phyloP scores from a whole-genome alignment of 75 land plant species.

The Adiantum capillusveneris region DNA sequence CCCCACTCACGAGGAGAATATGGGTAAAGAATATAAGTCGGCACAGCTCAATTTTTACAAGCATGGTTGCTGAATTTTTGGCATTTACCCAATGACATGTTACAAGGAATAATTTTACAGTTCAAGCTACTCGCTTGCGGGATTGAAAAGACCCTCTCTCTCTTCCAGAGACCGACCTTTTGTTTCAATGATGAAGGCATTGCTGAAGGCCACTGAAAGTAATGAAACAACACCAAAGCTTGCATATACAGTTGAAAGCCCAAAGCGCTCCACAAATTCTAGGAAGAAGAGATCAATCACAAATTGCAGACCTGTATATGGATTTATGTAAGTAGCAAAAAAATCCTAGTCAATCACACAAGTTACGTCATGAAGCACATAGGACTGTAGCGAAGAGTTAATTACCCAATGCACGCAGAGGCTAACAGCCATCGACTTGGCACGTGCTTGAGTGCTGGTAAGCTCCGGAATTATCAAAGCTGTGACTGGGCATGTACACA shows the following conservation, averaged over 20 bases:
- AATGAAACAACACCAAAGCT: conserved; percentile 73
- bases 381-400: no score
- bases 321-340: no score
- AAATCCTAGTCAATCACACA: no score
- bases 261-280: conserved; percentile 62
- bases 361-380: no score
- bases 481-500: conserved; percentile 83
- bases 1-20: no score
- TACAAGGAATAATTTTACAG: no score
- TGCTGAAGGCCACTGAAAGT: conserved; percentile 48
- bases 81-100: no score
- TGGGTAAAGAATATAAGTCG: no score
- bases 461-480: conserved; percentile 88
- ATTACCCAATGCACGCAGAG: conserved; percentile 88
- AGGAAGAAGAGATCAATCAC: conserved; percentile 81
- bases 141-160: conserved; percentile 56
- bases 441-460: conserved; percentile 57
- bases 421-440: conserved; percentile 82
- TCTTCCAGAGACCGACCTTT: conserved; percentile 90
- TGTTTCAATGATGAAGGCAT: conserved; percentile 65
- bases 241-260: conserved; percentile 67
- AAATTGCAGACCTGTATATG: conserved; percentile 74
- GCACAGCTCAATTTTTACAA: no score
- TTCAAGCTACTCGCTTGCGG: conserved; percentile 15
- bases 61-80: no score